Evolutionary conservation across 129 eudicot genomes (phyloP), one percentile per base, ranked within the genome.

Genomic region (Rutidosis leptorrhynchoides): DNA sequence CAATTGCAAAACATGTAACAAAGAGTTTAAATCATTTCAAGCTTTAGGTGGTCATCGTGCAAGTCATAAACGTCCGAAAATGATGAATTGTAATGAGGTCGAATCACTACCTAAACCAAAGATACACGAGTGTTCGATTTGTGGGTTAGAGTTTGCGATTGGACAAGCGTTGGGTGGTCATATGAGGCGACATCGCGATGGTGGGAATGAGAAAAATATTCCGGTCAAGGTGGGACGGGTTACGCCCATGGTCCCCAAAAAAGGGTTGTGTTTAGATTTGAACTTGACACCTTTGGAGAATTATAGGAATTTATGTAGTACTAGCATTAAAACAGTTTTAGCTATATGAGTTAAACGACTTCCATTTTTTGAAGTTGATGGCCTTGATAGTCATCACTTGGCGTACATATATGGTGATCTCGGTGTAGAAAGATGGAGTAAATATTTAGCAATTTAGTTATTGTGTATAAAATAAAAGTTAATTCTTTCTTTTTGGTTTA

Each of bases 111-210:
- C 63, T 7, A 82, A 79, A 62, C 74, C 77, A 0, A 85, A 82
- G 69, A 57, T 17, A 0, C 87, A 85, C 25, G 79, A 54, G 66
- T 85, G 91, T 24, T 56, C 83, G 4, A 54, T 82, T 43, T 85
- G 91, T 27, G 87, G 91, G 8, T 32, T 64, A 29, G 80, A 76
- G 52, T 85, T 85, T 58, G 65, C 82, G 26, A 48, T 68, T 0
- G 89, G 89, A 27, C 89, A 84, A 37, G 85, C 89, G 27, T 67
- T 84, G n/a, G 89, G 89, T 15, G 89, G 89, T n/a, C 90, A 85
- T 73, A 85, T 81, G 90, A 69, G 86, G 59, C 62, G 84, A 27
- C 90, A 85, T 56, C 82, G 86, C 4, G 79, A 71, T 11, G 48
- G 23, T 58, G 64, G 69, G 0, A 51, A 58, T 17, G 76, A 64